Evolutionary conservation across 163 green algal species (phyloP).

Genomic region (Chloroidium sp.): DNA sequence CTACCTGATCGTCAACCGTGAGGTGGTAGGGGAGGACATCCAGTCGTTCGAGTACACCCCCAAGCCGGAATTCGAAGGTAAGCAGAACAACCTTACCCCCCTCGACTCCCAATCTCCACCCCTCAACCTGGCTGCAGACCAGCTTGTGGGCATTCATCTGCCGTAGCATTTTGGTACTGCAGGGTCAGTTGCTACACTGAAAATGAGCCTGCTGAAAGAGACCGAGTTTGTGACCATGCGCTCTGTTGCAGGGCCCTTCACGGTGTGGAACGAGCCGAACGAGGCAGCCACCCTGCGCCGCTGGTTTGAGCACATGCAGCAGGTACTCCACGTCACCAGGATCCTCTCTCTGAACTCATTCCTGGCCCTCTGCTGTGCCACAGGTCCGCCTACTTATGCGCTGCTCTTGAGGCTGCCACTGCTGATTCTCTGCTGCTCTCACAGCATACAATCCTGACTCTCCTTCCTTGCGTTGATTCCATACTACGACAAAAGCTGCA

Average conservation of each 20-base stretch:
- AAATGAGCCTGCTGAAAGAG: neutral
- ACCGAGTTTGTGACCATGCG: neutral
- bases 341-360: conserved; percentile 1
- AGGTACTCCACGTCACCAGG: conserved; percentile 26
- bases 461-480: too few species aligned
- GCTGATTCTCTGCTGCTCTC: neutral
- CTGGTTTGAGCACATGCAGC: conserved; percentile 95
- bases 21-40: conserved; percentile 86
- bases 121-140: too few species aligned
- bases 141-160: too few species aligned
- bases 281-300: conserved; percentile 61
- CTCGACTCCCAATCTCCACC: too few species aligned
- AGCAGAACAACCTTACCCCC: neutral
- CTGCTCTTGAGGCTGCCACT: too few species aligned
- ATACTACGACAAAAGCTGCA: too few species aligned
- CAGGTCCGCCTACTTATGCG: too few species aligned
- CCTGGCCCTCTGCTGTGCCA: too few species aligned
- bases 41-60: conserved; percentile 96
- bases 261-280: conserved; percentile 81
- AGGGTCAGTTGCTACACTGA: too few species aligned
- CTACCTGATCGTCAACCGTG: conserved; percentile 95
- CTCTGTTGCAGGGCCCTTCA: conserved; percentile 70
- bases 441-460: too few species aligned
- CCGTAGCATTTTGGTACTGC: neutral
- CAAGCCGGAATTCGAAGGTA: conserved; percentile 80